Conservation (phyloP, 106 monocot genomes). For the Vanilla planifolia region DNA sequence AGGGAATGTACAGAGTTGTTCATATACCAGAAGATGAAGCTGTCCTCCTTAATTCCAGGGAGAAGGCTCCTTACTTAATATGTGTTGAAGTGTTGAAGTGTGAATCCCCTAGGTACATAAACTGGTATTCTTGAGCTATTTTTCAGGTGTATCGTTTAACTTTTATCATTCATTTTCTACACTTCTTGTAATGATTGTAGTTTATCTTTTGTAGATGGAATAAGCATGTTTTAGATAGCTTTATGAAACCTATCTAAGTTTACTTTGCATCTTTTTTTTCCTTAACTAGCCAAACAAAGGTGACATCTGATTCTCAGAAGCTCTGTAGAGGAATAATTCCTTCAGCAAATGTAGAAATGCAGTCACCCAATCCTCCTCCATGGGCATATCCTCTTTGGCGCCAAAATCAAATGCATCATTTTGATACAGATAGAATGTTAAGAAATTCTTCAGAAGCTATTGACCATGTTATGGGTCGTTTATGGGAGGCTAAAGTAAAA, state of each 20-base stretch:
- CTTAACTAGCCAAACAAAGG: slow-evolving; percentile 54
- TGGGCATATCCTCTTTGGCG: slow-evolving; percentile 98
- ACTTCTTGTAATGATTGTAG: too few species aligned
- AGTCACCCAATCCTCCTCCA: slow-evolving; percentile 93
- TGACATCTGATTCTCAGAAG: slow-evolving; percentile 56
- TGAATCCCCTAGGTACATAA: slow-evolving; percentile 71
- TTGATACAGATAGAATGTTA: slow-evolving; percentile 68
- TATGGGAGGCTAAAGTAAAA: slow-evolving; percentile 97
- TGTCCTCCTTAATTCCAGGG: slow-evolving; percentile 93
- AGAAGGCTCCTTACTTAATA: slow-evolving; percentile 96
- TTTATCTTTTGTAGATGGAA: background rate
- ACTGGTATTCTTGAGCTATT: background rate
- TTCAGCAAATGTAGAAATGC: slow-evolving; percentile 91
- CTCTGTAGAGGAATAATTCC: slow-evolving; percentile 88
- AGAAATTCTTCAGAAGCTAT: slow-evolving; percentile 91
- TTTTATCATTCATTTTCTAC: background rate
- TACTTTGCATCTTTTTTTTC: slow-evolving; percentile 10
- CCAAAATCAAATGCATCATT: slow-evolving; percentile 39
- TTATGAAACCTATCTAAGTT: background rate
- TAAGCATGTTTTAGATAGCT: background rate
- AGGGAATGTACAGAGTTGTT: slow-evolving; percentile 89
- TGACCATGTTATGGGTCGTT: slow-evolving; percentile 91
- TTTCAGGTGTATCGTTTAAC: background rate
- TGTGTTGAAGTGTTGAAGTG: slow-evolving; percentile 97
- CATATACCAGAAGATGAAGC: slow-evolving; percentile 96